These are phyloP conservation scores for Melampsora abietis-canadensis DNA, from an alignment of 1,284 basidiomycete genomes.

Conservation along the genomic window DNA sequence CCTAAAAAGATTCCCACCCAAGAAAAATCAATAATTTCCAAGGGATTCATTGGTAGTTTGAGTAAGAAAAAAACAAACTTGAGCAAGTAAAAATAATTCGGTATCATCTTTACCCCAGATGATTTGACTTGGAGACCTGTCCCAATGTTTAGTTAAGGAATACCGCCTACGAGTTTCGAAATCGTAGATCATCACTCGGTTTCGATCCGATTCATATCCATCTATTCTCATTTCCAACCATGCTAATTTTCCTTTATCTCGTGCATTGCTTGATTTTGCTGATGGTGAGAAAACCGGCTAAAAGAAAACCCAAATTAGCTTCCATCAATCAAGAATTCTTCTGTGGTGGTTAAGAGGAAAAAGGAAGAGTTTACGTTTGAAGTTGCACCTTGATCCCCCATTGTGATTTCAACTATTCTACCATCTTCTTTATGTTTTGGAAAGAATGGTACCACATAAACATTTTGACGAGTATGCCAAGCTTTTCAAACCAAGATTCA, in stretches of 20 bases:
- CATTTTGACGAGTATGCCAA: constrained; percentile 48
- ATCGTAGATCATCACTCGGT: constrained; percentile 44
- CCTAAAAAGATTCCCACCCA: not conserved
- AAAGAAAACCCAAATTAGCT: not conserved
- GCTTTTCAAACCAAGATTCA: constrained; percentile 6
- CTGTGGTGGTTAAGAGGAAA: not conserved
- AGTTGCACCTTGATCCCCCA: constrained; percentile 36
- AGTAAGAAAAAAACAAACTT: constrained; percentile 45
- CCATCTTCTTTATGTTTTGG: constrained; percentile 8
- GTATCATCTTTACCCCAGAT: constrained; percentile 39
- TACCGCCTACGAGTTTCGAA: constrained; percentile 25
- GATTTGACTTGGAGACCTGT: constrained; percentile 45
- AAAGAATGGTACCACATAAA: constrained; percentile 35
- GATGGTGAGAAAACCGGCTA: constrained; percentile 39
- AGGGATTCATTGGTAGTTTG: no score
- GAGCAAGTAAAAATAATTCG: constrained; percentile 28
- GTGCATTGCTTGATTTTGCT: not conserved
- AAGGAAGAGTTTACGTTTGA: constrained; percentile 15
- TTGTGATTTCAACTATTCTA: constrained; percentile 17
- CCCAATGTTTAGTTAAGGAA: constrained; percentile 46
- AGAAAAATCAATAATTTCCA: not conserved
- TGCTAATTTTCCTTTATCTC: constrained; percentile 45
- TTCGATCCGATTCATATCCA: constrained; percentile 49
- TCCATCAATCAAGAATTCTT: not conserved
- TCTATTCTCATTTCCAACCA: constrained; percentile 50